Conservation (phyloP, 2,329 filamentous ascomycete species). For the Trichoderma aggressivum region DNA sequence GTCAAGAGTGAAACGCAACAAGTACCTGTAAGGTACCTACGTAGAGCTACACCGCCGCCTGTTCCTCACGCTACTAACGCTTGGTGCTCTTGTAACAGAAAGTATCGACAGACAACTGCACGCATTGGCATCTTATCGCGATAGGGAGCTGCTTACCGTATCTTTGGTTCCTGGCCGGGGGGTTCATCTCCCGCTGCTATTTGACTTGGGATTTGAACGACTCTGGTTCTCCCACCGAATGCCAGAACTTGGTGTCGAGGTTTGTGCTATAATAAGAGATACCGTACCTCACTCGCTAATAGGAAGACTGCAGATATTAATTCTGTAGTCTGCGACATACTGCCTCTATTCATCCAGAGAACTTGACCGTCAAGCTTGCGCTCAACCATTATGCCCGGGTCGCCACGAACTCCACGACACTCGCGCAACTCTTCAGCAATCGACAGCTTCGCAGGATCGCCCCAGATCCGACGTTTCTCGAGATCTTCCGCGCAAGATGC, state of each 20-base stretch:
- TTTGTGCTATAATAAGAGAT: background rate
- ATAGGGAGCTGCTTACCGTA: slow-evolving; percentile 13
- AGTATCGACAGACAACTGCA: background rate
- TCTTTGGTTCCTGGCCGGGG: slow-evolving; percentile 10
- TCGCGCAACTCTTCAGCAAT: slow-evolving; percentile 56
- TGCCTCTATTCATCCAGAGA: background rate
- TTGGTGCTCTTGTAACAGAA: background rate
- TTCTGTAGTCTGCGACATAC: background rate
- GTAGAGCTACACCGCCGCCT: background rate
- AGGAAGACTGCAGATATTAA: background rate
- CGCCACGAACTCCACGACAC: slow-evolving; percentile 56
- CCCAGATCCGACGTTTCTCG: slow-evolving; percentile 46
- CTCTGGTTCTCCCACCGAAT: background rate
- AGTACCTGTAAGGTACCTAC: background rate
- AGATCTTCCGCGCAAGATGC: slow-evolving; percentile 51
- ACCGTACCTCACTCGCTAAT: background rate
- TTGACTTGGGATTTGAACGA: background rate
- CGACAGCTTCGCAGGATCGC: slow-evolving; percentile 47
- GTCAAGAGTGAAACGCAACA: background rate
- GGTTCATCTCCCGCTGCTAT: background rate
- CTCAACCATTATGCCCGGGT: slow-evolving; percentile 34
- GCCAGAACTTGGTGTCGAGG: background rate
- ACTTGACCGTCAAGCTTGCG: background rate
- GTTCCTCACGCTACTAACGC: background rate
- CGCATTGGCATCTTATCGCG: slow-evolving; percentile 5